These are phyloP conservation scores for Penicillium mononematosum DNA, from an alignment of 495 filamentous ascomycete genomes.

Conservation along the genomic window DNA sequence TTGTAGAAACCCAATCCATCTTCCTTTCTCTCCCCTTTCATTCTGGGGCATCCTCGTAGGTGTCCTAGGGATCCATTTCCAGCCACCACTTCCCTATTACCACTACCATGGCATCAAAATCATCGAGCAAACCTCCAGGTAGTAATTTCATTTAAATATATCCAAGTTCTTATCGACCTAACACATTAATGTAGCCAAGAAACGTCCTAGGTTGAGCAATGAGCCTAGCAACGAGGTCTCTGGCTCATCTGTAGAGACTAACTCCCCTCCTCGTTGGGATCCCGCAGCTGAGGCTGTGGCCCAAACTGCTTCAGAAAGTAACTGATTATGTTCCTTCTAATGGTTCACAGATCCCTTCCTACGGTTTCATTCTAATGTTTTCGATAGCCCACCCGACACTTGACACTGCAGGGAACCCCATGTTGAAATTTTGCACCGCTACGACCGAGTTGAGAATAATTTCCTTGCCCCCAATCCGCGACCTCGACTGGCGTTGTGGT, in stretches of 20 bases:
- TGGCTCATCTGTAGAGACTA: background rate
- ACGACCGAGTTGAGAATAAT: fast-evolving
- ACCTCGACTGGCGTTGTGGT: background rate
- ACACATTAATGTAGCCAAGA: background rate
- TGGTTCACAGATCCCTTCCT: background rate
- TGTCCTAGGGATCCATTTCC: background rate
- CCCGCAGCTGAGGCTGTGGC: background rate
- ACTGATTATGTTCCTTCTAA: background rate
- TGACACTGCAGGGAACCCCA: background rate
- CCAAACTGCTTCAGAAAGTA: background rate
- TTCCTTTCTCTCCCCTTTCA: background rate
- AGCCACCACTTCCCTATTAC: background rate
- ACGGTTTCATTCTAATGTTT: background rate
- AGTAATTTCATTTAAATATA: background rate
- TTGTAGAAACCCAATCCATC: background rate
- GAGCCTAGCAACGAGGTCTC: background rate
- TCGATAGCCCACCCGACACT: background rate
- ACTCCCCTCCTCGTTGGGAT: background rate
- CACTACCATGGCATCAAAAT: background rate
- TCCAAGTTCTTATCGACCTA: background rate
- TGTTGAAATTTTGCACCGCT: background rate
- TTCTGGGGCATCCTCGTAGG: background rate
- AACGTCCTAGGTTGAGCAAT: background rate
- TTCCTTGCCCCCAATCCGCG: background rate
- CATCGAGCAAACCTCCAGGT: background rate